Evolutionary conservation across 1,284 basidiomycete species (phyloP).

Genomic region (Neonothopanus nambi): DNA sequence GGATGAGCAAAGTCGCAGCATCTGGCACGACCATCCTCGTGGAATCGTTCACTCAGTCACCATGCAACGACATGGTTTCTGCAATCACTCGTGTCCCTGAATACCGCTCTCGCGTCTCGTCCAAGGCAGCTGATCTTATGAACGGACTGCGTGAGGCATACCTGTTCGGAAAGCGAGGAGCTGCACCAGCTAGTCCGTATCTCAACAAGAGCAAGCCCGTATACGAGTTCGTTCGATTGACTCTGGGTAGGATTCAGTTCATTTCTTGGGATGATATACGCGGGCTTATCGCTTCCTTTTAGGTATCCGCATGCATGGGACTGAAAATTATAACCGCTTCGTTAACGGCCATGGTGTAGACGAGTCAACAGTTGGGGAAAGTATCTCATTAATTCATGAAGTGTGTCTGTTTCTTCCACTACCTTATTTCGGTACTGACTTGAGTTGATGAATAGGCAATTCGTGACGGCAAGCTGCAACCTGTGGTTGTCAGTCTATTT

Average conservation of each 20-base stretch:
- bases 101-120: conserved; percentile 54
- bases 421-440: background rate
- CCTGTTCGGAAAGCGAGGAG: conserved; percentile 52
- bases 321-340: conserved; percentile 63
- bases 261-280: background rate
- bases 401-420: conserved; percentile 26
- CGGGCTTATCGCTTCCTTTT: background rate
- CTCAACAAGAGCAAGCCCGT: conserved; percentile 65
- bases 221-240: conserved; percentile 71
- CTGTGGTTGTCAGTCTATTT: conserved; percentile 56
- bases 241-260: conserved; percentile 31
- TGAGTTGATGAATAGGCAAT: conserved; percentile 42
- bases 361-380: conserved; percentile 65
- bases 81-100: conserved; percentile 37
- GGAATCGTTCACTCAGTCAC: conserved; percentile 49
- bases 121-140: conserved; percentile 45
- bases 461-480: conserved; percentile 71
- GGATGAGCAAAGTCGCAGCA: conserved; percentile 67
- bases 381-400: conserved; percentile 70
- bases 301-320: conserved; percentile 73
- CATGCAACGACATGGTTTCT: conserved; percentile 28
- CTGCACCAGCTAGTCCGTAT: conserved; percentile 59
- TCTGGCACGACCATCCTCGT: conserved; percentile 61
- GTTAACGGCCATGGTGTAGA: conserved; percentile 55
- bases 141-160: conserved; percentile 52